These are phyloP conservation scores for Tylopilus sp. DNA, from an alignment of 1,284 basidiomycete species.

Conservation along the genomic window DNA sequence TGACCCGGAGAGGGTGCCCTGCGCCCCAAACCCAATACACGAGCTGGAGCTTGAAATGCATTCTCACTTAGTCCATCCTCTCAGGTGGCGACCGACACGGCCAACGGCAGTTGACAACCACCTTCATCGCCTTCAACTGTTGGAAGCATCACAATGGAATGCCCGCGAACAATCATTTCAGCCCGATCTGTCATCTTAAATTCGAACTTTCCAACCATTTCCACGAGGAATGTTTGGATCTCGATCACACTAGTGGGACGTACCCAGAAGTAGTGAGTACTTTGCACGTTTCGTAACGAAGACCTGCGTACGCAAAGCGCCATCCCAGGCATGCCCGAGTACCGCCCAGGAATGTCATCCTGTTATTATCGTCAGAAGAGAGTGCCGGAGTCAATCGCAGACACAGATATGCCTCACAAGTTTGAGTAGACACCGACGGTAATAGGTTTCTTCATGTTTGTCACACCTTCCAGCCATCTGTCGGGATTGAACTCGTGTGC, in stretches of 20 bases:
- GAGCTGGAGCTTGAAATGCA: too few species aligned
- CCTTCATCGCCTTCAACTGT: slow-evolving; percentile 57
- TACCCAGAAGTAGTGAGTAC: slow-evolving; percentile 3
- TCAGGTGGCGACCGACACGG: slow-evolving; percentile 36
- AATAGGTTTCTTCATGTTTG: slow-evolving; percentile 45
- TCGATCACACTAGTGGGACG: slow-evolving; percentile 52
- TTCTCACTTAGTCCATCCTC: slow-evolving; percentile 1
- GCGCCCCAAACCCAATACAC: too few species aligned
- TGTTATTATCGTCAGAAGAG: slow-evolving; percentile 21
- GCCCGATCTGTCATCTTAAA: slow-evolving; percentile 53
- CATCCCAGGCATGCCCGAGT: slow-evolving; percentile 58
- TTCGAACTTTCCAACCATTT: slow-evolving; percentile 61
- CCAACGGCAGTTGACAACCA: slow-evolving; percentile 61
- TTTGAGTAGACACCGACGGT: slow-evolving; percentile 62
- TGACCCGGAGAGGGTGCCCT: too few species aligned
- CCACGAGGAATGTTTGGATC: slow-evolving; percentile 61
- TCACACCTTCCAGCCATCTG: slow-evolving; percentile 55
- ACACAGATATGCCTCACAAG: slow-evolving; percentile 50
- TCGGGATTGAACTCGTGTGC: slow-evolving; percentile 62
- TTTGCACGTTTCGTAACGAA: neutral
- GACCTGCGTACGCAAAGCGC: slow-evolving; percentile 52
- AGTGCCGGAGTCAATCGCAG: slow-evolving; percentile 8
- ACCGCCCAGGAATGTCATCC: slow-evolving; percentile 59
- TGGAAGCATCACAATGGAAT: slow-evolving; percentile 57
- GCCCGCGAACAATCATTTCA: slow-evolving; percentile 51